phyloP scores from a whole-genome alignment of 2,329 filamentous ascomycete species.

The Paecilomyces sp. region DNA sequence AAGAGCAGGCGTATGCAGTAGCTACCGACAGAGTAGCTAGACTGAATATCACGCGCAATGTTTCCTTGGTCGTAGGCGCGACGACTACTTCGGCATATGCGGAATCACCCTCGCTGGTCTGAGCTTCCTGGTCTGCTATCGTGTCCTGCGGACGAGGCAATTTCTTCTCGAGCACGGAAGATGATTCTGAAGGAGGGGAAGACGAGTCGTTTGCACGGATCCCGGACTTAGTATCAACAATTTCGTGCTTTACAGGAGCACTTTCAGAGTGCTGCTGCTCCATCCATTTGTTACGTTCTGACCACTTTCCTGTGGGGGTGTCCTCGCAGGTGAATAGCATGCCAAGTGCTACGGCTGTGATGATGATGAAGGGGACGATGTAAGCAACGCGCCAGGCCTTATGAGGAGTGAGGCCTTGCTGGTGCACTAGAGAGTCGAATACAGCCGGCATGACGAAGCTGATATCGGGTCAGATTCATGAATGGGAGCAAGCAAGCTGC shows the following conservation, averaged over 20 bases:
- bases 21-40: constrained; percentile 48
- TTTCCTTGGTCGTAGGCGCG: constrained; percentile 57
- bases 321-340: constrained; percentile 72
- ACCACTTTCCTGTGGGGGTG: constrained; percentile 76
- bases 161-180: constrained; percentile 27
- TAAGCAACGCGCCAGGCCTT: constrained; percentile 80
- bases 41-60: constrained; percentile 55
- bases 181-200: constrained; percentile 15
- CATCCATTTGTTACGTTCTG: constrained; percentile 57
- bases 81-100: constrained; percentile 53
- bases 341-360: constrained; percentile 57
- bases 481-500: background rate
- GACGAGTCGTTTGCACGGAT: constrained; percentile 14
- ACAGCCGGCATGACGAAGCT: constrained; percentile 84
- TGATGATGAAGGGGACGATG: constrained; percentile 72
- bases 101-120: constrained; percentile 43
- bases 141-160: constrained; percentile 15
- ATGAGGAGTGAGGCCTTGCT: constrained; percentile 54
- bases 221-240: constrained; percentile 21
- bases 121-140: constrained; percentile 35
- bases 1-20: constrained; percentile 53
- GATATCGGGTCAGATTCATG: constrained; percentile 1
- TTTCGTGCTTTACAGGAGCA: constrained; percentile 15
- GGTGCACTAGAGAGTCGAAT: constrained; percentile 64
- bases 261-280: constrained; percentile 30